A percentile compares a stretch with the other conserved stretches of the same genome.
phyloP scores from a whole-genome alignment of 768 basidiomycete species.

The Rubroboletus satanas region DNA sequence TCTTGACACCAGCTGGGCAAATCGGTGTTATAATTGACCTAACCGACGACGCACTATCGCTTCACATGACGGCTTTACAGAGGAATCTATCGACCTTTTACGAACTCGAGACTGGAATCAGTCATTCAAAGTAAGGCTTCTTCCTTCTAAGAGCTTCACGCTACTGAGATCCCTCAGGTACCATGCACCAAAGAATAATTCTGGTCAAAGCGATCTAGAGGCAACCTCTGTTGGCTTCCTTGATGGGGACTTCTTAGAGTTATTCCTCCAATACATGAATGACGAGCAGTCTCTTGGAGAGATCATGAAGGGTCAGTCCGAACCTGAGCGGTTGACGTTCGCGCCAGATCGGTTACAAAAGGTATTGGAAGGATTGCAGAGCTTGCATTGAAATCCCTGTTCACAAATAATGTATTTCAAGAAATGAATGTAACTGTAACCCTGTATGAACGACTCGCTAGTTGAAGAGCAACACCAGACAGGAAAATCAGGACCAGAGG shows the following conservation, averaged over 20 bases:
- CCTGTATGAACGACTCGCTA: not conserved
- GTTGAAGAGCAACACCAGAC: not conserved
- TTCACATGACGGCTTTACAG: slow-evolving; percentile 66
- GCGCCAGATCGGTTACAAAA: slow-evolving; percentile 35
- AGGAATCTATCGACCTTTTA: slow-evolving; percentile 64
- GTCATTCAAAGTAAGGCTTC: slow-evolving; percentile 55
- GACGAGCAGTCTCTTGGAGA: slow-evolving; percentile 42
- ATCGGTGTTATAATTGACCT: slow-evolving; percentile 72
- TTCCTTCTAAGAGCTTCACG: not conserved
- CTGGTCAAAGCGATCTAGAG: slow-evolving; percentile 57
- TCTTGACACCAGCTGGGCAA: slow-evolving; percentile 74
- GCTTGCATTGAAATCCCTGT: slow-evolving; percentile 44
- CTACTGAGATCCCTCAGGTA: slow-evolving; percentile 43
- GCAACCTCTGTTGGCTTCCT: slow-evolving; percentile 68
- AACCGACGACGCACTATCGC: slow-evolving; percentile 43
- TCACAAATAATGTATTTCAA: slow-evolving; percentile 10
- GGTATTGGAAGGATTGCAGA: slow-evolving; percentile 49
- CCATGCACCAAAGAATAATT: slow-evolving; percentile 59
- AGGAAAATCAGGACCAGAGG: slow-evolving; percentile 11
- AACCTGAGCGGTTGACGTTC: slow-evolving; percentile 54
- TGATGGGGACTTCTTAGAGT: slow-evolving; percentile 83
- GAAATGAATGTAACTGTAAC: slow-evolving; percentile 19
- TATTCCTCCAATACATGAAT: slow-evolving; percentile 45
- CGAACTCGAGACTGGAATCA: slow-evolving; percentile 49
- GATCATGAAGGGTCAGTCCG: slow-evolving; percentile 54